Evolutionary conservation across 352 stramenopile genomes (phyloP).

Genomic region (Phytophthora tentaculata): DNA sequence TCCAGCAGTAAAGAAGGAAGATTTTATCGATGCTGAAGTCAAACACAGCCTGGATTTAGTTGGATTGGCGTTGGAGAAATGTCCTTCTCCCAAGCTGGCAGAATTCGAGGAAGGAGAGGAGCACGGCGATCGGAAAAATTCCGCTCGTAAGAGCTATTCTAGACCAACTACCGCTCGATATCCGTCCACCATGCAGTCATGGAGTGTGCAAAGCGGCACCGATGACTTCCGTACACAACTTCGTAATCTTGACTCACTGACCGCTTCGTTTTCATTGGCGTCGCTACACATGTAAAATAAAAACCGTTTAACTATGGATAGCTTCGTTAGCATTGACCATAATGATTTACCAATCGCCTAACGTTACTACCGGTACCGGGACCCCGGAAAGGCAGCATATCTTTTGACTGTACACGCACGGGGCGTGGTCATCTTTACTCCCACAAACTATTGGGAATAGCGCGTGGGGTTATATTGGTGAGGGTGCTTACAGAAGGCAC

Average conservation of each 20-base stretch:
- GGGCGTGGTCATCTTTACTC: no score
- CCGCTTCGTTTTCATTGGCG: slow-evolving; percentile 31
- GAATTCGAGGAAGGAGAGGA: not conserved
- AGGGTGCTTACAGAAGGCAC: no score
- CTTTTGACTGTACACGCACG: no score
- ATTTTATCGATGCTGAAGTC: slow-evolving; percentile 14
- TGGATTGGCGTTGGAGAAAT: slow-evolving; percentile 18
- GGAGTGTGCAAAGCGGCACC: slow-evolving; percentile 35
- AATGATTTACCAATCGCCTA: no score
- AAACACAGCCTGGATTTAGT: slow-evolving; percentile 12
- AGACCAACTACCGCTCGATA: slow-evolving; percentile 37
- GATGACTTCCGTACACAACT: slow-evolving; percentile 41
- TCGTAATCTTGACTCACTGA: slow-evolving; percentile 31
- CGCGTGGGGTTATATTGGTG: no score
- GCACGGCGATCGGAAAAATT: slow-evolving; percentile 1
- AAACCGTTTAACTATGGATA: no score
- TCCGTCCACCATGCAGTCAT: slow-evolving; percentile 53
- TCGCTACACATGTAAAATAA: slow-evolving; percentile 31
- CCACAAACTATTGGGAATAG: no score
- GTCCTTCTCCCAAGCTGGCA: slow-evolving; percentile 26
- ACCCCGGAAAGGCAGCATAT: no score
- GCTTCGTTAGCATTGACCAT: no score
- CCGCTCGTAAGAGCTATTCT: slow-evolving; percentile 33
- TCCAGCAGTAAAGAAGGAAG: not conserved
- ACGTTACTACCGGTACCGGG: no score